Conservation (phyloP, 495 filamentous ascomycete species). For the Letharia columbiana region DNA sequence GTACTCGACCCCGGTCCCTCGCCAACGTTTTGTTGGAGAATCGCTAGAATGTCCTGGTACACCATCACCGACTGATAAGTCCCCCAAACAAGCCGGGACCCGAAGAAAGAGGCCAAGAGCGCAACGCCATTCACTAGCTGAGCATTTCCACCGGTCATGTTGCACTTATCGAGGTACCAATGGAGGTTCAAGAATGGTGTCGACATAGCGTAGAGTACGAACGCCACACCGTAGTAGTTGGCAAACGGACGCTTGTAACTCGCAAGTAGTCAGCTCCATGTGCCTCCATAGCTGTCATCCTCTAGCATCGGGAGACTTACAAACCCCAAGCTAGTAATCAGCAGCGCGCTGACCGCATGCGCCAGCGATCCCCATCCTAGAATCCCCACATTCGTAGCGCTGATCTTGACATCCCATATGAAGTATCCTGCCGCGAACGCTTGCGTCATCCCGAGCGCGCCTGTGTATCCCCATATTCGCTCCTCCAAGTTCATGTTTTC, state of each 20-base stretch:
- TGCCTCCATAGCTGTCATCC: neutral
- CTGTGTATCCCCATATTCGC: conserved; percentile 81
- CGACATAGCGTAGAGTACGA: conserved; percentile 95
- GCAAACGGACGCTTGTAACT: conserved; percentile 68
- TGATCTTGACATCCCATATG: conserved; percentile 78
- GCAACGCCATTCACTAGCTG: conserved; percentile 75
- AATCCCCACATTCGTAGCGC: conserved; percentile 56
- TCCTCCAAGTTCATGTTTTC: conserved; percentile 57
- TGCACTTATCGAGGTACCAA: conserved; percentile 97
- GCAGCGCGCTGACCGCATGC: conserved; percentile 74
- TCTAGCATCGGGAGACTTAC: conserved; percentile 45
- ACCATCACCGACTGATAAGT: conserved; percentile 66
- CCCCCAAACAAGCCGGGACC: conserved; percentile 81
- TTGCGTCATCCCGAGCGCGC: conserved; percentile 67
- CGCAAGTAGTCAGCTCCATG: conserved; percentile 1
- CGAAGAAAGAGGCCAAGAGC: conserved; percentile 68
- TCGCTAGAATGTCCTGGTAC: conserved; percentile 47
- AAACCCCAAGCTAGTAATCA: conserved; percentile 82
- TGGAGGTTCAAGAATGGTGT: conserved; percentile 89
- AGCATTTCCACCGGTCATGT: conserved; percentile 69
- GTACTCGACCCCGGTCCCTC: no score
- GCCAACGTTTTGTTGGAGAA: no score
- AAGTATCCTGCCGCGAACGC: conserved; percentile 88
- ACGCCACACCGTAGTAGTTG: conserved; percentile 83
- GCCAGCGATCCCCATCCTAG: conserved; percentile 83